Evolutionary conservation across 257 asterid genomes (phyloP), one percentile per base, ranked within the genome.

Genomic region (Linaria vulgaris): DNA sequence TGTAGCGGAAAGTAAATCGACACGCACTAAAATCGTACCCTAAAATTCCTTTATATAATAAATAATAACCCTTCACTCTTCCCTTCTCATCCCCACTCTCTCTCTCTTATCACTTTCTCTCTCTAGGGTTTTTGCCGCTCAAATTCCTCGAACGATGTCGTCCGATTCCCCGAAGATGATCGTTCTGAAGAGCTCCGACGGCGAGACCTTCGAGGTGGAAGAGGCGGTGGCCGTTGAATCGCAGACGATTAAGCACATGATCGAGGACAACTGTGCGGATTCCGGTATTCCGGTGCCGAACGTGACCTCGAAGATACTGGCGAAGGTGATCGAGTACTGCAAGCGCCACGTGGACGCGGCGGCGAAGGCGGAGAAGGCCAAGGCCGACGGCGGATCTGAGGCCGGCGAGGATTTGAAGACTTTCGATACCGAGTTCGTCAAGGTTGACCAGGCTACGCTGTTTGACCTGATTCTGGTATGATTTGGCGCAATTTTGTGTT

Each of bases 391-490:
- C 9, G 34, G 6, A 27, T 34, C 10, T 34, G 13, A 69, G n/a
- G 73, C 22, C 3, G 74, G 3, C 6, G 89, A 75, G 1, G 89
- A 78, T 0, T 71, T 76, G 34, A 78, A 66, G 75, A 5, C 45
- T 1, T 85, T 83, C 14, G 90, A 80, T 12, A 22, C 73, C 3
- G 88, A 83, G 0, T 88, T 88, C 62, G 79, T 82, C 58, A 78
- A 82, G 68, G 90, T 82, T 19, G 89, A 88, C 51, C 81, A 78
- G 77, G 72, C 34, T 15, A 81, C 80, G 8, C 87, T 81, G 51
- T 85, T 85, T 25, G 89, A 81, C 44, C 79, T 88, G 16, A 78
- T 88, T 13, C 15, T 76, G 91, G 96, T 88, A 52, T 63, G 6
- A 1, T 0, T 7, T 14, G 13, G 8, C 14, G 10, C 16, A 3